phyloP scores from a whole-genome alignment of 768 basidiomycete species.

The Pleurotus djamor region DNA sequence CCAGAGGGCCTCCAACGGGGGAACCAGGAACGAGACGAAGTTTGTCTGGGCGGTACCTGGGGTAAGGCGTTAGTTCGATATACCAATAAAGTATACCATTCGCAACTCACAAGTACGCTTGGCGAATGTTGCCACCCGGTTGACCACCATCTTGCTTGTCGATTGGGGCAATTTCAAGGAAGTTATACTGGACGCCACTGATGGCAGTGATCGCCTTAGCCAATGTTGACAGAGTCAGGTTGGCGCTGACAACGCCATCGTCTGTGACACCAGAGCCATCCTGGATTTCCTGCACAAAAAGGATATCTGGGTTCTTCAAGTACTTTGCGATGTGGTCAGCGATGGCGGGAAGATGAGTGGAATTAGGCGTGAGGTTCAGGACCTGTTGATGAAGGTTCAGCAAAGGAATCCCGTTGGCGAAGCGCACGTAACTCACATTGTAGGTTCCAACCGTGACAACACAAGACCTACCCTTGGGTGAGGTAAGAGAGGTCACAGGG shows the following conservation, averaged over 20 bases:
- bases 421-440: constrained; percentile 35
- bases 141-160: constrained; percentile 57
- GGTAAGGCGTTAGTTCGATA: neutral
- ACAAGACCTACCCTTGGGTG: constrained; percentile 32
- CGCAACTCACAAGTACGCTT: constrained; percentile 46
- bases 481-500: constrained; percentile 36
- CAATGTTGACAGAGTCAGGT: constrained; percentile 49
- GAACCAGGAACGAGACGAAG: constrained; percentile 43
- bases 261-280: constrained; percentile 52
- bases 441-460: constrained; percentile 56
- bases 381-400: constrained; percentile 29
- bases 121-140: constrained; percentile 63
- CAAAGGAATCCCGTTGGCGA: neutral
- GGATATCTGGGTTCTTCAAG: constrained; percentile 51
- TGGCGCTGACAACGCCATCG: constrained; percentile 52
- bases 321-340: constrained; percentile 50
- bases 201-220: constrained; percentile 43
- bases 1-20: constrained; percentile 44
- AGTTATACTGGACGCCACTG: constrained; percentile 44
- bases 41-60: constrained; percentile 47
- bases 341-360: constrained; percentile 43
- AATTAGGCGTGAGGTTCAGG: constrained; percentile 53
- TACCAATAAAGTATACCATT: neutral
- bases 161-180: constrained; percentile 47
- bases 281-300: constrained; percentile 67